Conservation (phyloP, 768 basidiomycete genomes). For the Pholiota molesta region DNA sequence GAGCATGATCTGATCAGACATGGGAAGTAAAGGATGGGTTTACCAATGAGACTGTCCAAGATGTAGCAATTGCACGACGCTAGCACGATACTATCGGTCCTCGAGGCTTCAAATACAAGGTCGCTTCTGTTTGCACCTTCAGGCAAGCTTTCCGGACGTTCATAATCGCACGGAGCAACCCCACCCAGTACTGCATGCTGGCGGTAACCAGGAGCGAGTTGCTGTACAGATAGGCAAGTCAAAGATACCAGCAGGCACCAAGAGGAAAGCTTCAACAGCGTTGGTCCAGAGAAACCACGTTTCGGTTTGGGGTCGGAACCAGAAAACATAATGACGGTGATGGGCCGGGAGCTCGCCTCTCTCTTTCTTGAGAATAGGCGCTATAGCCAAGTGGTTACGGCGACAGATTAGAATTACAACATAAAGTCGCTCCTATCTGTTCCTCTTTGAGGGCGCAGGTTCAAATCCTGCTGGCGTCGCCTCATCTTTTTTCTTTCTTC, state of each 20-base stretch:
- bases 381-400: constrained; percentile 82
- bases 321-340: too few relatives aligned
- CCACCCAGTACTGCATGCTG: too few relatives aligned
- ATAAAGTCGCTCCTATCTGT: neutral
- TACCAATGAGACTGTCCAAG: too few relatives aligned
- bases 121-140: neutral
- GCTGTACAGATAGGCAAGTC: too few relatives aligned
- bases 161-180: too few relatives aligned
- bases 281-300: too few relatives aligned
- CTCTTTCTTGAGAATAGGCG: constrained; percentile 11
- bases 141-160: too few relatives aligned
- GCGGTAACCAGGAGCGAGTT: too few relatives aligned
- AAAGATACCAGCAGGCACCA: too few relatives aligned
- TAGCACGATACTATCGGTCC: neutral
- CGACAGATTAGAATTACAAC: constrained; percentile 61
- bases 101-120: neutral
- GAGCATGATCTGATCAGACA: neutral
- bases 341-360: neutral
- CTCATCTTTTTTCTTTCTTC: neutral
- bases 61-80: neutral
- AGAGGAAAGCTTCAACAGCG: too few relatives aligned
- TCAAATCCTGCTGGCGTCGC: constrained; percentile 3
- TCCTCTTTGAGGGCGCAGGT: constrained; percentile 3
- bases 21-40: too few relatives aligned
- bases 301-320: too few relatives aligned